These are phyloP conservation scores for Pontederia crassipes DNA, from an alignment of 176 grass and related monocot species.

Conservation along the genomic window DNA sequence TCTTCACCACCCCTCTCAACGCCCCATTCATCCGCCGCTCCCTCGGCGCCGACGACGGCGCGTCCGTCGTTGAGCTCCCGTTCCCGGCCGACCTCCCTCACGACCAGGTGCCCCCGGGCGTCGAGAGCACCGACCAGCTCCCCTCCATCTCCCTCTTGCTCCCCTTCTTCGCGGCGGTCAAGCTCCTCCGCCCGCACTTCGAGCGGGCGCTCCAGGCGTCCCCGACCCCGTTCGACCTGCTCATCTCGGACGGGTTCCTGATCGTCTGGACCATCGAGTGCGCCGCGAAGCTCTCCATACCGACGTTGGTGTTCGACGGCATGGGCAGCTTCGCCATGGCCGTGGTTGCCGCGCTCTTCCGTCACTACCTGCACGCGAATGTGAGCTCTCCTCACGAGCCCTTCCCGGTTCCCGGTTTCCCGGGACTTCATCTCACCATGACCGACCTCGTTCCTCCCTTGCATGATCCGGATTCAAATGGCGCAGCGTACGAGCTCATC, in stretches of 20 bases:
- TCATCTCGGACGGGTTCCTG: conserved; percentile 40
- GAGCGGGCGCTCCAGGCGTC: conserved; percentile 12
- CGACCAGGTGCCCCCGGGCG: background rate
- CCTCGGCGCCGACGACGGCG: conserved; percentile 2
- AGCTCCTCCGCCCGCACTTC: conserved; percentile 19
- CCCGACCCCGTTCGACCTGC: conserved; percentile 23
- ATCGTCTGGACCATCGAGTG: conserved; percentile 28
- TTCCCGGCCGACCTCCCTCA: too few relatives aligned
- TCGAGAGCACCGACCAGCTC: conserved; percentile 37
- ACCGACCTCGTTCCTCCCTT: conserved; percentile 33
- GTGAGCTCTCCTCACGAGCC: conserved; percentile 24
- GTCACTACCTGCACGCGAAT: conserved; percentile 14
- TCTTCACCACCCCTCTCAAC: conserved; percentile 40
- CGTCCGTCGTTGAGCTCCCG: conserved; percentile 31
- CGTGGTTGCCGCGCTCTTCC: background rate
- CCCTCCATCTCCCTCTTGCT: conserved; percentile 13
- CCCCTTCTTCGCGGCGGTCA: background rate
- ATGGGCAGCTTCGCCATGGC: conserved; percentile 20
- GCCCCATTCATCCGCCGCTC: conserved; percentile 35
- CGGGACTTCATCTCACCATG: conserved; percentile 17
- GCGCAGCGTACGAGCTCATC: conserved; percentile 25
- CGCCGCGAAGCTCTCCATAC: conserved; percentile 30
- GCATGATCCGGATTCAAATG: conserved; percentile 30
- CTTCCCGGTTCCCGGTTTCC: conserved; percentile 26
- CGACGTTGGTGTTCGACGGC: conserved; percentile 24